phyloP scores from a whole-genome alignment of 2,329 filamentous ascomycete genomes.

The Emmonsia crescens region DNA sequence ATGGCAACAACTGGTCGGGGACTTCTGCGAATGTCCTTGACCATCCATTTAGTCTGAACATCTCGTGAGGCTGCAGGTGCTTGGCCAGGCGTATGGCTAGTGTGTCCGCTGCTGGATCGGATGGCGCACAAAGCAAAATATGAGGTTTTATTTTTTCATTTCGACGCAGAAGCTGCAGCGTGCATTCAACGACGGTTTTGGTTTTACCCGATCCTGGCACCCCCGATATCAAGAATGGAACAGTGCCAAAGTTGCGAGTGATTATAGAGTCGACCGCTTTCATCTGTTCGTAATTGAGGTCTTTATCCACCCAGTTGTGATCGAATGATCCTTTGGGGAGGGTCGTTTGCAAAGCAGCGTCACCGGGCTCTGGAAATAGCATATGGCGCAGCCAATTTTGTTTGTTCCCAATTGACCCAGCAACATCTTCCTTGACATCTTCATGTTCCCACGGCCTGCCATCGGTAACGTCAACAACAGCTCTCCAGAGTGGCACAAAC shows the following conservation, averaged over 20 bases:
- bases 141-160: slow-evolving; percentile 17
- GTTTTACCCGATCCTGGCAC: slow-evolving; percentile 45
- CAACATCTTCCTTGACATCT: slow-evolving; percentile 40
- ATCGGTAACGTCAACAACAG: slow-evolving; percentile 10
- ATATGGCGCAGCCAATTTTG: slow-evolving; percentile 24
- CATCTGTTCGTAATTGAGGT: slow-evolving; percentile 40
- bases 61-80: slow-evolving; percentile 26
- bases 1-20: slow-evolving; percentile 27
- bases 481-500: slow-evolving; percentile 15
- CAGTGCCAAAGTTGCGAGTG: slow-evolving; percentile 30
- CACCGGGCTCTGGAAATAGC: slow-evolving; percentile 31
- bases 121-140: slow-evolving; percentile 36
- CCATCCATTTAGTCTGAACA: slow-evolving; percentile 34
- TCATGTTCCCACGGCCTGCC: slow-evolving; percentile 42
- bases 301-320: slow-evolving; percentile 28
- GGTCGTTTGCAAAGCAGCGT: slow-evolving; percentile 30
- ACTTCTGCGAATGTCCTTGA: slow-evolving; percentile 34
- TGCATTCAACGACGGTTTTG: slow-evolving; percentile 39
- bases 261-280: slow-evolving; percentile 36
- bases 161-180: slow-evolving; percentile 21
- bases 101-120: slow-evolving; percentile 38
- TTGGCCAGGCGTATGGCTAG: slow-evolving; percentile 29
- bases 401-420: slow-evolving; percentile 5
- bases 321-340: slow-evolving; percentile 27
- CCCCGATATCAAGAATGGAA: slow-evolving; percentile 40